Evolutionary conservation across 1,284 basidiomycete species (phyloP).

Genomic region (Irpex sp.): DNA sequence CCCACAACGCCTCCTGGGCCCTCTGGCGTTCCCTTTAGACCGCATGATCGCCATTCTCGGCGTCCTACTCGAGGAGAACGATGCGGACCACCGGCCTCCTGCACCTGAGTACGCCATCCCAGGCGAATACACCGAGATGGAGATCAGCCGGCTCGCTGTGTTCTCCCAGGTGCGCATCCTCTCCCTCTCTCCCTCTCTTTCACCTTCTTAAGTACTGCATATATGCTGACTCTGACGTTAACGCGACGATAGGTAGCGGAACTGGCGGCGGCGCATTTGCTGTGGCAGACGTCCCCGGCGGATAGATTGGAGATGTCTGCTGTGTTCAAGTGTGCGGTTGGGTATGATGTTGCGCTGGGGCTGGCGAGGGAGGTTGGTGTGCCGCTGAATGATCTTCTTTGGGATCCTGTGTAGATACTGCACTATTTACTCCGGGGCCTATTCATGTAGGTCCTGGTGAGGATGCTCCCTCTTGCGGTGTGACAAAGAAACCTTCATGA

Average conservation of each 20-base stretch:
- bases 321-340: conserved; percentile 73
- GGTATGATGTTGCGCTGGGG: conserved; percentile 57
- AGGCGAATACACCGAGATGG: conserved; percentile 67
- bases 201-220: background rate
- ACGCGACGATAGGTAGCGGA: conserved; percentile 55
- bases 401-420: conserved; percentile 42
- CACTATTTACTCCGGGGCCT: too few relatives aligned
- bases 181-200: conserved; percentile 6
- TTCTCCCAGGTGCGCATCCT: conserved; percentile 43
- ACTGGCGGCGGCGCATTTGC: conserved; percentile 62
- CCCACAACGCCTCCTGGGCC: conserved; percentile 79
- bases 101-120: conserved; percentile 47
- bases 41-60: conserved; percentile 83
- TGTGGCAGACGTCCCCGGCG: conserved; percentile 61
- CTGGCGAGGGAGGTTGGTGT: conserved; percentile 66
- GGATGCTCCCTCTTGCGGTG: too few relatives aligned
- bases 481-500: too few relatives aligned
- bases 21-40: conserved; percentile 79
- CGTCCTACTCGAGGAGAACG: conserved; percentile 80
- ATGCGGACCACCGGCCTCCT: conserved; percentile 46
- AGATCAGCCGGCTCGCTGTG: conserved; percentile 57
- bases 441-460: too few relatives aligned
- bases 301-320: conserved; percentile 70
- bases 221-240: too few relatives aligned
- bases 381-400: conserved; percentile 67